Conservation (phyloP, 257 asterid genomes). For the Knoxia roxburghii region DNA sequence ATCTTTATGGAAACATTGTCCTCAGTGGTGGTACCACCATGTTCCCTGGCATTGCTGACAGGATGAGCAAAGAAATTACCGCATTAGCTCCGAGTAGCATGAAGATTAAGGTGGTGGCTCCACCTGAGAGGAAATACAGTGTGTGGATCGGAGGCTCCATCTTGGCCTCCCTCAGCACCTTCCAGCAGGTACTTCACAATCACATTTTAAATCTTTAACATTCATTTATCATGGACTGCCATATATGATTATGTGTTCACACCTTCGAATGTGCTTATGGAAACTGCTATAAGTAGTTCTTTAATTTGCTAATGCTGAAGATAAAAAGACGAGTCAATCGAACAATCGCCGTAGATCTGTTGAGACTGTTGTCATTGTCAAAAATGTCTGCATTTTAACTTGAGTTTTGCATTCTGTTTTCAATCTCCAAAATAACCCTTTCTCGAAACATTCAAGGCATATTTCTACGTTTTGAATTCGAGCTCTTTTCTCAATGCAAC, state of each 20-base stretch:
- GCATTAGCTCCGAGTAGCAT: slow-evolving; percentile 78
- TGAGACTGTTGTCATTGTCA: too few species aligned
- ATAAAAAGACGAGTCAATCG: not conserved
- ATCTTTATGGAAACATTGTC: slow-evolving; percentile 67
- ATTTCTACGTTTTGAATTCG: too few species aligned
- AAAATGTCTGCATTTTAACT: too few species aligned
- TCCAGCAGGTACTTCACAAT: slow-evolving; percentile 65
- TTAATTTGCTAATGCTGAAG: not conserved
- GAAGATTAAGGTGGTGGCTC: slow-evolving; percentile 88
- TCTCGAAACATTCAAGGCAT: too few species aligned
- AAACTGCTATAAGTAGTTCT: not conserved
- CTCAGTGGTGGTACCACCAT: slow-evolving; percentile 82
- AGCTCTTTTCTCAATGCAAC: too few species aligned
- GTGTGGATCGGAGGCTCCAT: slow-evolving; percentile 85
- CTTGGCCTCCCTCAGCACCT: slow-evolving; percentile 80
- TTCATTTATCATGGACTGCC: not conserved
- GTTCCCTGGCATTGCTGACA: slow-evolving; percentile 74
- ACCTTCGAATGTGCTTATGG: not conserved
- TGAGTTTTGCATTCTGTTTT: too few species aligned
- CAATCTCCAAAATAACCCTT: too few species aligned
- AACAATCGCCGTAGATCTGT: too few species aligned
- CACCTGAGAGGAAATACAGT: slow-evolving; percentile 86
- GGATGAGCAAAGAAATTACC: slow-evolving; percentile 83
- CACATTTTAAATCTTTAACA: not conserved
- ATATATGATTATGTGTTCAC: not conserved